Evolutionary conservation across 1,284 basidiomycete genomes (phyloP).

Genomic region (Crucibulum cyathiforme): DNA sequence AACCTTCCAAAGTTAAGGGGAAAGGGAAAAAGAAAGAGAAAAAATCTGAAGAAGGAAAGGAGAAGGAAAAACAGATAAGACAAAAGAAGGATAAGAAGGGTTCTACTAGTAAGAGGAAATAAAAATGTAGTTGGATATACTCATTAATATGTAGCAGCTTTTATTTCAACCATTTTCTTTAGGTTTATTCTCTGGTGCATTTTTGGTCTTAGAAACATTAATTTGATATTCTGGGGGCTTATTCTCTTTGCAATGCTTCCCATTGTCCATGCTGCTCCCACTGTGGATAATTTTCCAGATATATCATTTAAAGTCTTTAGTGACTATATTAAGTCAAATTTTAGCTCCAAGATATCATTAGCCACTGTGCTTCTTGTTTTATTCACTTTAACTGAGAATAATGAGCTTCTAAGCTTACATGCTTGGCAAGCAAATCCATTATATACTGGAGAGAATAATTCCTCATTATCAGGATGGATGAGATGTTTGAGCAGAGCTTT

Average conservation of each 20-base stretch:
- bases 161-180: neutral
- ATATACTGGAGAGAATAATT: neutral
- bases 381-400: neutral
- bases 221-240: neutral
- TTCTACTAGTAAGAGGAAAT: neutral
- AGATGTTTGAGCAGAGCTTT: no score
- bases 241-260: neutral
- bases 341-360: constrained; percentile 8
- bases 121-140: neutral
- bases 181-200: neutral
- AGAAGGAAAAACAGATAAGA: neutral
- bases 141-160: neutral
- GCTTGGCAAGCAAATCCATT: neutral
- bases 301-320: constrained; percentile 12
- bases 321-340: constrained; percentile 10
- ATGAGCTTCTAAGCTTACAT: neutral
- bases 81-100: constrained; percentile 1
- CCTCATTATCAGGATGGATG: no score
- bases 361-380: neutral
- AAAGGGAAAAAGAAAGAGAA: neutral
- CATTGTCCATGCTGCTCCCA: neutral
- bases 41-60: neutral
- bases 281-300: constrained; percentile 10
- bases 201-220: neutral
- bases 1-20: no score